phyloP scores from a whole-genome alignment of 2,329 filamentous ascomycete species.

The Penicillium psychrosexuale region DNA sequence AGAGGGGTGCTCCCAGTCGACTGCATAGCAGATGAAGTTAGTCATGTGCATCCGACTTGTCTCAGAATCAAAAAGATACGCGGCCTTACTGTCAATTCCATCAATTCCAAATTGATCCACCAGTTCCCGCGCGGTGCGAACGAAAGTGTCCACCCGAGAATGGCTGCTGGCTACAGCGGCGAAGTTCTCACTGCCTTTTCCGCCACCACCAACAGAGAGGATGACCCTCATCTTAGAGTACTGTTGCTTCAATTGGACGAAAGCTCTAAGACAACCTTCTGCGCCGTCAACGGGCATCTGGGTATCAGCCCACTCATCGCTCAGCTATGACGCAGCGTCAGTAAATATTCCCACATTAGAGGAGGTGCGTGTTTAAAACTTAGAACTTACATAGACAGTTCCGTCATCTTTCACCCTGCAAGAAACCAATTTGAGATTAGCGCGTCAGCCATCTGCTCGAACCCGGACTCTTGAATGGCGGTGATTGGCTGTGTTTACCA shows the following conservation, averaged over 20 bases:
- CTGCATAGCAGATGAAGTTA: constrained; percentile 44
- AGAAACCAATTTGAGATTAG: constrained; percentile 23
- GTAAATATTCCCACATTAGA: background rate
- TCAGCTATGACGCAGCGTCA: constrained; percentile 54
- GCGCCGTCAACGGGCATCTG: constrained; percentile 69
- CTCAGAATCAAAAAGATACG: background rate
- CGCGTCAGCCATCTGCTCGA: constrained; percentile 20
- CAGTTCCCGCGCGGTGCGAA: constrained; percentile 61
- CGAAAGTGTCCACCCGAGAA: constrained; percentile 65
- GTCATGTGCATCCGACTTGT: background rate
- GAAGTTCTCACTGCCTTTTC: constrained; percentile 63
- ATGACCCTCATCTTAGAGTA: constrained; percentile 71
- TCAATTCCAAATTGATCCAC: constrained; percentile 70
- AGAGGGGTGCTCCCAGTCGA: constrained; percentile 76
- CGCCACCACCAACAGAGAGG: constrained; percentile 70
- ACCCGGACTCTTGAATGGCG: background rate
- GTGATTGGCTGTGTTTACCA: constrained; percentile 42
- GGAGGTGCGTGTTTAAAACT: background rate
- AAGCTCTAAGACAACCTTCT: constrained; percentile 67
- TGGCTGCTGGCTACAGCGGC: constrained; percentile 63
- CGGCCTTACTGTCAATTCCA: constrained; percentile 68
- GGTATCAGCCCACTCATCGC: constrained; percentile 74
- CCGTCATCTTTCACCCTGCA: constrained; percentile 66
- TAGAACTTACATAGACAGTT: constrained; percentile 65
- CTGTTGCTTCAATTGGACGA: constrained; percentile 68